These are phyloP conservation scores for Diplogelasinospora grovesii DNA, from an alignment of 495 filamentous ascomycete species.

Conservation along the genomic window DNA sequence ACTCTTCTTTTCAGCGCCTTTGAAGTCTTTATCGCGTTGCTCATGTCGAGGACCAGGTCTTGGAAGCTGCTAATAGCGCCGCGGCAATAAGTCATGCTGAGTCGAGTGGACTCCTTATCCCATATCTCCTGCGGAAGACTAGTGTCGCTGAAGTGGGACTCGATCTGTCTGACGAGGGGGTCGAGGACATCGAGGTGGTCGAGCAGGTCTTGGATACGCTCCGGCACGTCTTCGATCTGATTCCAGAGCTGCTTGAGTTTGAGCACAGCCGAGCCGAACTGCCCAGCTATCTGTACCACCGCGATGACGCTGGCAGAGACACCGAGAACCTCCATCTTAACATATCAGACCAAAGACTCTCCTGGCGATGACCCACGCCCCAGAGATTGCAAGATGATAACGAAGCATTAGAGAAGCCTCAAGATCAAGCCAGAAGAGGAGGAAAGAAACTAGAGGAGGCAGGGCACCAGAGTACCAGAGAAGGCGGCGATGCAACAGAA, in stretches of 20 bases:
- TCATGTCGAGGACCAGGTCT: background rate
- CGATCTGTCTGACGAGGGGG: background rate
- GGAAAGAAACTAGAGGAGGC: too few relatives aligned
- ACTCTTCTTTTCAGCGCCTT: background rate
- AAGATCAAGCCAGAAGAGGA: background rate
- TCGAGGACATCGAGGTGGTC: background rate
- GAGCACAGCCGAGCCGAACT: background rate
- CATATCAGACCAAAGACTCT: too few relatives aligned
- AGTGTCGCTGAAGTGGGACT: background rate
- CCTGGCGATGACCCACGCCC: too few relatives aligned
- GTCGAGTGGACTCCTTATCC: background rate
- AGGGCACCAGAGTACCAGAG: too few relatives aligned
- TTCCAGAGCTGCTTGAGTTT: background rate
- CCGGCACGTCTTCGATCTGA: background rate
- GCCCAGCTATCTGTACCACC: too few relatives aligned
- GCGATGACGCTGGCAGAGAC: background rate
- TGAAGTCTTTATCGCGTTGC: background rate
- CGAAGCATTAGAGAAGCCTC: background rate
- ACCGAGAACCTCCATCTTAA: background rate
- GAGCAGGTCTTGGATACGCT: background rate
- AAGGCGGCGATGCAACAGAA: too few relatives aligned
- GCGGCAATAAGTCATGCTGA: background rate
- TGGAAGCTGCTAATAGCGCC: background rate
- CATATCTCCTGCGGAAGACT: background rate
- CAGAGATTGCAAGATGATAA: too few relatives aligned